phyloP scores from a whole-genome alignment of 768 basidiomycete species.

The Favolaschia claudopus region DNA sequence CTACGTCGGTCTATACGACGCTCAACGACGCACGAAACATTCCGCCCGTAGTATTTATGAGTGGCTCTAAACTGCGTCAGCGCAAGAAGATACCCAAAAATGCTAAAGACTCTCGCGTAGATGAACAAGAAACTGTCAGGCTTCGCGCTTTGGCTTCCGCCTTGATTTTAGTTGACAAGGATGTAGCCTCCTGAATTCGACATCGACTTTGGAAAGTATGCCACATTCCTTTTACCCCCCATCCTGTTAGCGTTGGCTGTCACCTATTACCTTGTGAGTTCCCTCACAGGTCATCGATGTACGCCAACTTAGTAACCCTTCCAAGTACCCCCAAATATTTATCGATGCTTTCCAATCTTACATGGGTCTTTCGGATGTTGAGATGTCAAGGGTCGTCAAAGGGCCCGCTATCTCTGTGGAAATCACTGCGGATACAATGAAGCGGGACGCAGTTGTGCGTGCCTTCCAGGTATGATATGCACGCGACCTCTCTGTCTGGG shows the following conservation, averaged over 20 bases:
- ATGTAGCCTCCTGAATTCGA: conserved; percentile 11
- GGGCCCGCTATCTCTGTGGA: conserved; percentile 9
- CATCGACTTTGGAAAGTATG: conserved; percentile 15
- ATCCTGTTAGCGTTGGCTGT: conserved; percentile 7
- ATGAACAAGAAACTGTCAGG: not conserved
- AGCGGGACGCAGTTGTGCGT: conserved; percentile 73
- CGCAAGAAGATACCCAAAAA: conserved; percentile 22
- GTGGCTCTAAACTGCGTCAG: conserved; percentile 16
- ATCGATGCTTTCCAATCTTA: conserved; percentile 18
- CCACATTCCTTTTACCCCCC: conserved; percentile 5
- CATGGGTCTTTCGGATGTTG: conserved; percentile 10
- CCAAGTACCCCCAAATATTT: conserved; percentile 22
- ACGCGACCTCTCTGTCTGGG: not conserved
- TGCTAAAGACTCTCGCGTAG: not conserved
- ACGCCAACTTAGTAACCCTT: not conserved
- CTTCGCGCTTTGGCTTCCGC: no score
- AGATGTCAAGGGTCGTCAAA: not conserved
- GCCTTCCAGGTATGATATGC: conserved; percentile 74
- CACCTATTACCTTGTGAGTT: conserved; percentile 11
- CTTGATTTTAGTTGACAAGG: no score
- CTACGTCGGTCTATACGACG: not conserved
- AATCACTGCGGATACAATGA: conserved; percentile 61
- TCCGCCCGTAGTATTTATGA: conserved; percentile 6
- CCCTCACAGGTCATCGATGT: not conserved
- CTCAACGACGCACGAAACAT: not conserved